A percentile compares a stretch with the other conserved stretches of the same genome.
Conservation (phyloP, 2,329 filamentous ascomycete genomes). For the Neoascochyta sp. region DNA sequence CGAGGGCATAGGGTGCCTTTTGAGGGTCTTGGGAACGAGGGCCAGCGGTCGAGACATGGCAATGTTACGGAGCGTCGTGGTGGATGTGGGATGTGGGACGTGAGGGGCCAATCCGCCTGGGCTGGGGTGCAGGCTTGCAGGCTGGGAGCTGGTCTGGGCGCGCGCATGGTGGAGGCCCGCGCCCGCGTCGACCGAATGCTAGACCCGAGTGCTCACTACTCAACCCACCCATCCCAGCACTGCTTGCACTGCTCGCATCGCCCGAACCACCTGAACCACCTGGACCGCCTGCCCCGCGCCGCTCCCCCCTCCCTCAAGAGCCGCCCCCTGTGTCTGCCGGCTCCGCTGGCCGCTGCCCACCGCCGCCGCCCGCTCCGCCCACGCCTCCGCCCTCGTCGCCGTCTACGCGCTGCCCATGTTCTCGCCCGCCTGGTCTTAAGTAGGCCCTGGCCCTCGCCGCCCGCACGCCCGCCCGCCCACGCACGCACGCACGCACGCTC, state of each 20-base stretch:
- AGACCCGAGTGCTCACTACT: background rate
- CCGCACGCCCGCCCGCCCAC: constrained; percentile 13
- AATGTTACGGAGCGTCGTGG: too few relatives aligned
- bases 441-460: constrained; percentile 23
- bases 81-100: too few relatives aligned
- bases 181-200: too few relatives aligned
- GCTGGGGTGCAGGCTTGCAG: too few relatives aligned
- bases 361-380: constrained; percentile 10
- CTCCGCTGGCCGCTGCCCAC: constrained; percentile 7
- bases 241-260: constrained; percentile 2
- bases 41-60: too few relatives aligned
- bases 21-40: too few relatives aligned
- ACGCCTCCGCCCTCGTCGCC: constrained; percentile 3
- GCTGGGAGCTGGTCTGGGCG: too few relatives aligned
- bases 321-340: constrained; percentile 3
- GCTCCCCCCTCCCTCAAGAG: background rate
- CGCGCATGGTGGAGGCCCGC: too few relatives aligned
- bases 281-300: constrained; percentile 3
- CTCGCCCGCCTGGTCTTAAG: constrained; percentile 28
- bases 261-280: too few relatives aligned
- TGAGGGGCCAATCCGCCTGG: too few relatives aligned
- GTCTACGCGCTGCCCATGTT: constrained; percentile 13
- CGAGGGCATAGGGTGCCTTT: too few relatives aligned
- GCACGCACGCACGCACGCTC: constrained; percentile 13
- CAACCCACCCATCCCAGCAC: background rate